A percentile compares a stretch with the other conserved stretches of the same genome.
Evolutionary conservation across 1,284 basidiomycete genomes (phyloP).

Genomic region (Schizophyllum commune): DNA sequence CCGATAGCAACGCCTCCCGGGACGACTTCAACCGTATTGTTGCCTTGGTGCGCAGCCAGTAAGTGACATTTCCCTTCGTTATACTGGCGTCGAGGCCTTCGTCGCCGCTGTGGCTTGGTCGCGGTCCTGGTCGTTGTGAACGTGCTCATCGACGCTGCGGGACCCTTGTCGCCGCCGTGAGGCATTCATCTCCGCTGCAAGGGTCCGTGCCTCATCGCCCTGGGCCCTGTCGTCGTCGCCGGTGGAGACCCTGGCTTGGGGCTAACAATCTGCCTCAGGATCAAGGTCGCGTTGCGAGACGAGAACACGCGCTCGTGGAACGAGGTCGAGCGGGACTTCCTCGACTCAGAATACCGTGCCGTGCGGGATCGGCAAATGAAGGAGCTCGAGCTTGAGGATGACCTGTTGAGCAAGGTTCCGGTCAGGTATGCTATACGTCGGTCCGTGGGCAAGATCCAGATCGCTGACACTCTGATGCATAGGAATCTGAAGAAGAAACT

Average conservation of each 20-base stretch:
- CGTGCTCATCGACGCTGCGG: no score
- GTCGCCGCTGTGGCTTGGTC: constrained; percentile 6
- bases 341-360: constrained; percentile 79
- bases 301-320: constrained; percentile 81
- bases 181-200: constrained; percentile 36
- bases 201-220: no score
- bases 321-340: constrained; percentile 80
- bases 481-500: constrained; percentile 83
- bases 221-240: no score
- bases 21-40: constrained; percentile 80
- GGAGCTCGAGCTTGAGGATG: constrained; percentile 88
- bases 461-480: constrained; percentile 3
- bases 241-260: no score
- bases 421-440: constrained; percentile 53
- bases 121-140: background rate
- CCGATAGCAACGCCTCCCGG: constrained; percentile 77
- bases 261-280: background rate
- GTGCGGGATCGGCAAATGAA: constrained; percentile 92
- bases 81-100: background rate
- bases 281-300: constrained; percentile 64
- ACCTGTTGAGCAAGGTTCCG: constrained; percentile 77
- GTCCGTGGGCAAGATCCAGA: background rate
- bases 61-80: constrained; percentile 24
- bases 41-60: constrained; percentile 84
- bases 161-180: no score